Conservation (phyloP, 495 filamentous ascomycete species). For the Penicillium ucsense region DNA sequence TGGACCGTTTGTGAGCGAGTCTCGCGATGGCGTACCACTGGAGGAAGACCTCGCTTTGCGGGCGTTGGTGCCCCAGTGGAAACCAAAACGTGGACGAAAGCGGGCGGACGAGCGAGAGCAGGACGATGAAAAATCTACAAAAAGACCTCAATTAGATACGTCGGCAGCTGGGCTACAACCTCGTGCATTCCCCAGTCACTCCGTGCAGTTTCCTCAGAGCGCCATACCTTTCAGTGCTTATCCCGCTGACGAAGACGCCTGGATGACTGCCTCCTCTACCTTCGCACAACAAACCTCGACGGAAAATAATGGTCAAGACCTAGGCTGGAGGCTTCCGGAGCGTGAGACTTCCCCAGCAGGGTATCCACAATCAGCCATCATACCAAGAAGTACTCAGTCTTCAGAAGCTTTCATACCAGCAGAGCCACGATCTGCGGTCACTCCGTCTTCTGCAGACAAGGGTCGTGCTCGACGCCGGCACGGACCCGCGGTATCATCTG, state of each 20-base stretch:
- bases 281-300: slow-evolving; percentile 18
- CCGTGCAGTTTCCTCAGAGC: slow-evolving; percentile 44
- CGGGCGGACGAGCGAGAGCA: slow-evolving; percentile 69
- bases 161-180: slow-evolving; percentile 51
- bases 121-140: slow-evolving; percentile 41
- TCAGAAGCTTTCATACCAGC: slow-evolving; percentile 38
- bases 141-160: slow-evolving; percentile 61
- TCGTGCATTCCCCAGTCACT: slow-evolving; percentile 39
- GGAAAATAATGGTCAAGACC: slow-evolving; percentile 29
- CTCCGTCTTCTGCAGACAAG: slow-evolving; percentile 45
- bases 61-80: slow-evolving; percentile 79
- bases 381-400: slow-evolving; percentile 45
- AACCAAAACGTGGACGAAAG: slow-evolving; percentile 80
- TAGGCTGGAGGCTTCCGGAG: slow-evolving; percentile 38
- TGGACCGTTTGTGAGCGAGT: slow-evolving; percentile 50
- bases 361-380: slow-evolving; percentile 76
- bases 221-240: slow-evolving; percentile 54
- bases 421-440: slow-evolving; percentile 63
- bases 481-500: slow-evolving; percentile 88
- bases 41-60: slow-evolving; percentile 91
- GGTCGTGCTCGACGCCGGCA: slow-evolving; percentile 61
- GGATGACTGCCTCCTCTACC: slow-evolving; percentile 40
- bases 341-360: slow-evolving; percentile 51
- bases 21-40: slow-evolving; percentile 74
- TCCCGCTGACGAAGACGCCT: slow-evolving; percentile 46